Evolutionary conservation across 768 basidiomycete species (phyloP), one percentile per base, ranked within the genome.

Genomic region (Kwoniella sp.): DNA sequence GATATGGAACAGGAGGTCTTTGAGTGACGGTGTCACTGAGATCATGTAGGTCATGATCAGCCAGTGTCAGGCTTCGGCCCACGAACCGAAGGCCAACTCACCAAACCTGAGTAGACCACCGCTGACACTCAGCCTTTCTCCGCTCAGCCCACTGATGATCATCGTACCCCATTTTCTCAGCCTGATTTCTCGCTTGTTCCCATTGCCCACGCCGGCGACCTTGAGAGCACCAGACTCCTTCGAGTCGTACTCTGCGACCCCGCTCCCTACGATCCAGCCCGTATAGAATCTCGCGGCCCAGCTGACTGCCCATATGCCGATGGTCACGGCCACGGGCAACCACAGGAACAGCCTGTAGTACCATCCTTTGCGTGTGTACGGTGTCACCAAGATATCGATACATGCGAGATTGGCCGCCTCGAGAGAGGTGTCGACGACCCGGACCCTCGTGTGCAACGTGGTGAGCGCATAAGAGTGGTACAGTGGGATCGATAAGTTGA

Each of bases 1-100:
- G 0, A 93, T 90, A 74, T 94, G 92, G 79, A 92, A 90, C 55
- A 97, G 86, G 56, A 99, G 85, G 79, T 99, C 96, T 58, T 93
- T 85, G 82, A 94, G 82, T 5, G 92, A 92, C 1, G 96, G 95
- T 0, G 96, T 95, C 71, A 89, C 93, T 93, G 67, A 54, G 20
- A 4, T 4, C 9, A 20, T 3, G 15, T 11, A 11, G 17, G 5
- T 54, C n/a, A 4, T n/a, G 22, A 8, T 45, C 26, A 58, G 30
- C 30, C 56, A 61, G 63, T 54, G 55, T 37, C 34, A 31, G 29
- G 66, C n/a, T 26, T 34, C 22, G 31, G 22, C 58, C 34, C 22
- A 34, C 26, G 38, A 48, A 51, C 60, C 54, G 26, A 54, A 52
- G 52, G 25, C 13, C n/a, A 83, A 77, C 90, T 75, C 77, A 93